These are phyloP conservation scores for Podospora sp. DNA, from an alignment of 495 filamentous ascomycete genomes.

Conservation along the genomic window DNA sequence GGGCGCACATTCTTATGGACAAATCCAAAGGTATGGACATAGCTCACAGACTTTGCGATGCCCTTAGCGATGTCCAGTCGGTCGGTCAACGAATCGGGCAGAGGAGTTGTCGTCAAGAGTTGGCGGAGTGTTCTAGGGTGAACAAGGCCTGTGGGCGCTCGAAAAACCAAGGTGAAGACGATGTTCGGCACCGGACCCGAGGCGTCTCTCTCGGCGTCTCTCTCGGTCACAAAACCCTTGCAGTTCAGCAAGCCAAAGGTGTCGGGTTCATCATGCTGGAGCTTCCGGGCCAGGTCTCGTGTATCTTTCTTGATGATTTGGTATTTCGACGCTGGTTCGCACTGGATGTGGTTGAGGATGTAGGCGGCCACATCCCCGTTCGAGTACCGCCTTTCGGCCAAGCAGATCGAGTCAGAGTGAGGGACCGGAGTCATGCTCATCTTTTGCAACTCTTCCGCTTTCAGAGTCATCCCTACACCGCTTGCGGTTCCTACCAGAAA, in stretches of 20 bases:
- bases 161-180: slow-evolving; percentile 30
- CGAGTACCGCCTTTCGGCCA: slow-evolving; percentile 4
- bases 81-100: slow-evolving; percentile 14
- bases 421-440: slow-evolving; percentile 26
- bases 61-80: slow-evolving; percentile 45
- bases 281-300: slow-evolving; percentile 43
- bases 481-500: not conserved
- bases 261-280: slow-evolving; percentile 40
- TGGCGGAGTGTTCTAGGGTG: not conserved
- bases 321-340: slow-evolving; percentile 13
- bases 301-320: slow-evolving; percentile 36
- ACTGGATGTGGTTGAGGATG: slow-evolving; percentile 28
- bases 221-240: slow-evolving; percentile 36
- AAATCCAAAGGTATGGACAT: slow-evolving; percentile 53
- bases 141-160: slow-evolving; percentile 8
- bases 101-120: not conserved
- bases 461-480: slow-evolving; percentile 17
- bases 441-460: slow-evolving; percentile 14
- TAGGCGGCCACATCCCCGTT: not conserved
- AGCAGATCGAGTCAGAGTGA: not conserved
- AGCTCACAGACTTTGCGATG: slow-evolving; percentile 50
- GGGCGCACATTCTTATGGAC: slow-evolving; percentile 64
- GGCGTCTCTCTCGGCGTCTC: slow-evolving; percentile 8
- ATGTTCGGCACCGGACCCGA: not conserved
- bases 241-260: slow-evolving; percentile 55